Base-by-base conservation (phyloP, 345 rosid genomes). In the Euphorbia peplus region DNA sequence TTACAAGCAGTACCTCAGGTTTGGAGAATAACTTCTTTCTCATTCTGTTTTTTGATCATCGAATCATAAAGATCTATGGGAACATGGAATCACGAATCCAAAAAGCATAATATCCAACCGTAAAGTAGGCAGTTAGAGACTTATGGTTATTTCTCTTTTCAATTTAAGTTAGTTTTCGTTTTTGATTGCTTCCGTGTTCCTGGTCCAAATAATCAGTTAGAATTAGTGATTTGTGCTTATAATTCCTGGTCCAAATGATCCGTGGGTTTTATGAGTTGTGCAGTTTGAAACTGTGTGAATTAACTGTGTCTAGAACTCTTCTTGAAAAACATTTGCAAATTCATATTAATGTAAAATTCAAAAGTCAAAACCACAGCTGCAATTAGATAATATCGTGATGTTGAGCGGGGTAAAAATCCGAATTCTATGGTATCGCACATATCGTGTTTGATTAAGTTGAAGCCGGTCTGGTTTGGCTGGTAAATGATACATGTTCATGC, bases 1-100 rank as follows among this genome's bases (percentile, higher is more conserved):
- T 48, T 95, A 95, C 70, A 91, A 86, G 82, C 89, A 90, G 66
- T 91, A 85, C 74, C 50, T 87, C 90, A 95, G 99, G 99, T 95
- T 73, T 16, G 60, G 60, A 61, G 35, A 25, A 63, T 50, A 67
- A 41, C 79, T 57, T 30, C 32, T 41, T 63, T 62, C 16, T 12
- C 14, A 62, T 46, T 18, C 46, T 5, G 28, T 2, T 29, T 51
- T 35, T 52, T 51, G 15, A 22, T 30, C 50, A 57, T 11, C 7
- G 21, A 22, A 5, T 18, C 21, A 5, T 63, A n/a, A 7, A 60
- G 13, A 48, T 64, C 28, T 35, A 32, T 32, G 48, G 21, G 7
- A 37, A 32, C 22, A 37, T 19, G 58, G n/a, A 13, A 19, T 13
- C 22, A 21, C n/a, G 39, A 66, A 22, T 19, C 6, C 37, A 32